These are phyloP conservation scores for Plectosphaerella cucumerina DNA, from an alignment of 2,329 filamentous ascomycete genomes.

Conservation along the genomic window DNA sequence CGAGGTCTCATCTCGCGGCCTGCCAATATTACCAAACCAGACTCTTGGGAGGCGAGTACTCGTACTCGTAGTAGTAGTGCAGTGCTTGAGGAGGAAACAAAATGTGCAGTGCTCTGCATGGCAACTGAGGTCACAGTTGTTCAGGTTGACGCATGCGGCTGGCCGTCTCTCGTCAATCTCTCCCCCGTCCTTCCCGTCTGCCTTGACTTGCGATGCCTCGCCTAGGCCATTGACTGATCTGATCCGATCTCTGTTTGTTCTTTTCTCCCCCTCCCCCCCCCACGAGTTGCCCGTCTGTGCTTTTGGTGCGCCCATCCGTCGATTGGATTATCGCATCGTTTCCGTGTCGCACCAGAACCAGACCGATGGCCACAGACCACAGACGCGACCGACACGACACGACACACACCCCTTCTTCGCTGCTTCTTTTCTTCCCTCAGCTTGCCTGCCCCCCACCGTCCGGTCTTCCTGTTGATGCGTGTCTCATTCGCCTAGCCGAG, in stretches of 20 bases:
- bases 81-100: no score
- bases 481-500: not conserved
- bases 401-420: not conserved
- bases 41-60: no score
- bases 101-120: no score
- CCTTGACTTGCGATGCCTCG: not conserved
- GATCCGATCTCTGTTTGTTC: not conserved
- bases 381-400: not conserved
- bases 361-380: not conserved
- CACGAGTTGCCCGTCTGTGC: not conserved
- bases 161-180: not conserved
- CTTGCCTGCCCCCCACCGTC: not conserved
- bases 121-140: no score
- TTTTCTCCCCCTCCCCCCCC: not conserved
- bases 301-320: not conserved
- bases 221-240: not conserved
- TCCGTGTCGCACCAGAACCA: not conserved
- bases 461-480: conserved; percentile 4
- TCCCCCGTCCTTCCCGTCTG: not conserved
- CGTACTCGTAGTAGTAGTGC: no score
- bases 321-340: conserved; percentile 3
- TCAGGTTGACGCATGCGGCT: no score
- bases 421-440: no score
- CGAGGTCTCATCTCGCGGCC: no score
- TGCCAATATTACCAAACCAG: no score